A percentile compares a stretch with the other conserved stretches of the same genome.
Conservation (phyloP, 305 asterid genomes). For the Vinca major region DNA sequence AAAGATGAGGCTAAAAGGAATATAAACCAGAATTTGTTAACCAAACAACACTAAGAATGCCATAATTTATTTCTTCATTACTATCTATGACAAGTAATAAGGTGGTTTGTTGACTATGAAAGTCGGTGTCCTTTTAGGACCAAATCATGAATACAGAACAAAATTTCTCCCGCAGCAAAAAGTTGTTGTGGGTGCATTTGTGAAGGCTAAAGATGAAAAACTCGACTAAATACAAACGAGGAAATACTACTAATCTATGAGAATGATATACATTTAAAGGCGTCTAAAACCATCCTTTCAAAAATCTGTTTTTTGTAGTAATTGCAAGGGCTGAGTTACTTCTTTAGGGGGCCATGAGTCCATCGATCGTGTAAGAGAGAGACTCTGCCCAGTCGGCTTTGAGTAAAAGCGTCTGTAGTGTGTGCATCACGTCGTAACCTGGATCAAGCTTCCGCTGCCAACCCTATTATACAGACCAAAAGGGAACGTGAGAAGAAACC, state of each 20-base stretch:
- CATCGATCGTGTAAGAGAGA: conserved; percentile 81
- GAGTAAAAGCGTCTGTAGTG: conserved; percentile 64
- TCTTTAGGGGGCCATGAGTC: conserved; percentile 83
- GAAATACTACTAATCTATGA: background rate
- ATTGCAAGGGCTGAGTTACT: background rate
- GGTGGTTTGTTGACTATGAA: background rate
- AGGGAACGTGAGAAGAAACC: background rate
- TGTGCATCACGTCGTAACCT: conserved; percentile 71
- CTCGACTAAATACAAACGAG: conserved; percentile 2
- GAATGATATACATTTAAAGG: conserved; percentile 15
- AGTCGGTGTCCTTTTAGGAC: background rate
- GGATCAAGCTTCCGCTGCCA: conserved; percentile 99
- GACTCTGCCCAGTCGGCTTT: conserved; percentile 88
- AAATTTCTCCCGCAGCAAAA: conserved; percentile 11
- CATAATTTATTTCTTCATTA: background rate
- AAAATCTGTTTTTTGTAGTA: background rate
- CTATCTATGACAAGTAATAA: background rate
- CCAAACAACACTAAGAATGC: background rate
- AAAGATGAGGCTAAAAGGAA: too few species aligned
- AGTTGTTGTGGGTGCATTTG: background rate
- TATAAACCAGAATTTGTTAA: too few species aligned
- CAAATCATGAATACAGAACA: conserved; percentile 6
- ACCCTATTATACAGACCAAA: conserved; percentile 35
- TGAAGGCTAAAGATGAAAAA: background rate
- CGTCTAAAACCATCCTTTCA: background rate